Evolutionary conservation across 768 basidiomycete genomes (phyloP).

Genomic region (Xerocomus brunneocitrinus): DNA sequence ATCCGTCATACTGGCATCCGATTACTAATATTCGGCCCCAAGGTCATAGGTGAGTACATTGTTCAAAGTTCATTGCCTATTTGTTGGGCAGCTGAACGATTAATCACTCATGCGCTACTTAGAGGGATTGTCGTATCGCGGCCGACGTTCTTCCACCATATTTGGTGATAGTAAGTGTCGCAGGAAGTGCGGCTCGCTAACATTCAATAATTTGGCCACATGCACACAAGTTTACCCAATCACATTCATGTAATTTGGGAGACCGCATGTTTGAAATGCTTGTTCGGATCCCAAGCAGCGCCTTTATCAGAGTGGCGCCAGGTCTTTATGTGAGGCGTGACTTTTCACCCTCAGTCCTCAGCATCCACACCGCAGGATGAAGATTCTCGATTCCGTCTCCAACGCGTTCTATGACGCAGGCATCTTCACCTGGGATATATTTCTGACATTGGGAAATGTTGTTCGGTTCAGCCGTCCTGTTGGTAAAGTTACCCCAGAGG

Average conservation of each 20-base stretch:
- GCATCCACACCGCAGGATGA: constrained; percentile 32
- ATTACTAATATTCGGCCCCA: no score
- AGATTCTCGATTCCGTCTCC: constrained; percentile 6
- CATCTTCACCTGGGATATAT: constrained; percentile 10
- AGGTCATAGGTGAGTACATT: no score
- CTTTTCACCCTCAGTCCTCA: constrained; percentile 7
- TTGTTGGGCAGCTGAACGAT: no score
- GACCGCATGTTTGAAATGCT: not conserved
- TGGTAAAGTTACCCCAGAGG: constrained; percentile 51
- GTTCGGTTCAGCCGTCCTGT: constrained; percentile 28
- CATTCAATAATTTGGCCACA: not conserved
- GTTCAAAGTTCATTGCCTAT: no score
- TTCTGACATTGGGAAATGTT: constrained; percentile 13
- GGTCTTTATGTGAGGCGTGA: not conserved
- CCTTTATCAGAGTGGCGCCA: not conserved
- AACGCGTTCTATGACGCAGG: not conserved
- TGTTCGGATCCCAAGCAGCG: not conserved
- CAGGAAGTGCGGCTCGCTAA: not conserved
- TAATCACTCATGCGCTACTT: no score
- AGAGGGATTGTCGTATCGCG: no score
- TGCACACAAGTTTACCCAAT: not conserved
- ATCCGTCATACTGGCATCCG: no score
- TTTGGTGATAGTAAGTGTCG: not conserved
- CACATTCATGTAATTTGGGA: not conserved
- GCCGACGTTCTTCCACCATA: not conserved